phyloP scores from a whole-genome alignment of 345 rosid genomes.

The Arabidopsis arenosa region DNA sequence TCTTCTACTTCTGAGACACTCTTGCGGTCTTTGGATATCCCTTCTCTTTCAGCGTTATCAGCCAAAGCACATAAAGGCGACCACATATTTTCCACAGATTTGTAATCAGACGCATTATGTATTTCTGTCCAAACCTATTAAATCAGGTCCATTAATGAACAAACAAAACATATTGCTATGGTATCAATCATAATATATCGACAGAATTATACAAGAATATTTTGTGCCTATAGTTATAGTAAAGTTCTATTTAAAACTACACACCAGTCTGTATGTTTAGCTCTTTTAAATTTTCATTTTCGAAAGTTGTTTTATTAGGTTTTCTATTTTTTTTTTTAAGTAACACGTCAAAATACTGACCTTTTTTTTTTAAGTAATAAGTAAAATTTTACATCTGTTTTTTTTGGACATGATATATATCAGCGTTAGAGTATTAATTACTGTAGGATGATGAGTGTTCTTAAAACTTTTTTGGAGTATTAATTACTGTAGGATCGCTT shows the following conservation, averaged over 20 bases:
- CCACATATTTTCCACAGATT: no score
- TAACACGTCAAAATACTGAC: background rate
- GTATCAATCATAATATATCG: background rate
- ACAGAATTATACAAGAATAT: no score
- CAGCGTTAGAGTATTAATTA: no score
- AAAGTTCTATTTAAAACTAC: background rate
- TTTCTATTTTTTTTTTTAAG: background rate
- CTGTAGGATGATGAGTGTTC: no score
- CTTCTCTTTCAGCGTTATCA: no score
- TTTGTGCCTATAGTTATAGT: background rate
- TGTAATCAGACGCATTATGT: slow-evolving; percentile 10
- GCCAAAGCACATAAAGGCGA: no score
- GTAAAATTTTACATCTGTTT: background rate
- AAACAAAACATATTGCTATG: background rate
- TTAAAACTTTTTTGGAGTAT: no score
- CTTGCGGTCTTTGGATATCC: no score
- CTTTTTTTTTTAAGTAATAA: no score
- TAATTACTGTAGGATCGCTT: no score
- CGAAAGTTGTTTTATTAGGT: background rate
- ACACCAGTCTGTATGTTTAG: background rate
- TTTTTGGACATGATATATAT: background rate
- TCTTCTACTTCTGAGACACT: no score
- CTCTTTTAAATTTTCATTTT: background rate
- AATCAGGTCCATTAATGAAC: background rate
- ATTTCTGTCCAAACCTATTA: slow-evolving; percentile 14